Base-by-base conservation (phyloP, 257 asterid genomes). In the Nicotiana undulata region DNA sequence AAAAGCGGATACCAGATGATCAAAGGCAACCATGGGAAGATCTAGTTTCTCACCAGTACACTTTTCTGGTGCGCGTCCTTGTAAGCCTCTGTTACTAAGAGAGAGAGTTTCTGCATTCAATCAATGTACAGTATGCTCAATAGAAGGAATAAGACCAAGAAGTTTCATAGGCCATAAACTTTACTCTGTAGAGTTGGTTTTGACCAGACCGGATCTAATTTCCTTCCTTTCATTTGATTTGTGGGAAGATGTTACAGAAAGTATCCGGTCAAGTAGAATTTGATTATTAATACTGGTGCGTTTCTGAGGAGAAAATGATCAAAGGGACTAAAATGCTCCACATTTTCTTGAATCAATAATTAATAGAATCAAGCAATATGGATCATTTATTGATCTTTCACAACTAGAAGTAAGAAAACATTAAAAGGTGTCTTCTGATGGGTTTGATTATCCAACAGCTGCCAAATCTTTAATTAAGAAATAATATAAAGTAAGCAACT, bases 41-140 rank as follows among this genome's bases (percentile, higher is more conserved):
- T 13, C 24, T 56, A 53, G 34, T 77, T 68, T 59, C 92, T 81
- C 79, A 94, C 98, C 96, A 75, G 56, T 56, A 94, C 98, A 82
- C 98, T 94, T 86, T 94, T 94, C 88, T 90, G 90, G 85, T 94
- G 98, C 2, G 98, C 98, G 37, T 94, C 97, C 81, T 85, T 90
- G 92, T 93, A 94, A 3, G 98, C 98, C 83, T 93, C 98, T 2
- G 95, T 93, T 63, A 94, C 91, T 83, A 94, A 84, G 82, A 90
- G 90, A 24, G 96, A 89, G 28, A 94, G 94, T 87, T 90, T 86
- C 98, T 94, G 82, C 82, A 40, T 22, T 59, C 60, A 79, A 1
- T 59, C 51, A 72, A 3, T 15, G 18, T 6, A 72, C 40, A 72
- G 10, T 37, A 72, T 6, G 60, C 24, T 72, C 60, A 72, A 72